Conservation (phyloP, 2,329 filamentous ascomycete species). For the Penicillium sp. region DNA sequence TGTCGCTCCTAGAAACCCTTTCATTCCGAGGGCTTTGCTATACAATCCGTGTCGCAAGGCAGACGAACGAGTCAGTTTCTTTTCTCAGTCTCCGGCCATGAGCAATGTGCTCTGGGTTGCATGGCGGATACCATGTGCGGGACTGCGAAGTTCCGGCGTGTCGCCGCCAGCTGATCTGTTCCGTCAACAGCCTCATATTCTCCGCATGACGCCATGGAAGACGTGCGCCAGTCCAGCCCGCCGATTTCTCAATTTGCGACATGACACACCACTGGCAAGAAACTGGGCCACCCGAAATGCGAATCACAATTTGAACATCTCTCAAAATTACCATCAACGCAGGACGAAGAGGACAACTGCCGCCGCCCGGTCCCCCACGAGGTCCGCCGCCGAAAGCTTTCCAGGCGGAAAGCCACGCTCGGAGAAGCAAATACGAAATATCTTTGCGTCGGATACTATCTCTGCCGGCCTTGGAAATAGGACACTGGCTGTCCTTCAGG, state of each 20-base stretch:
- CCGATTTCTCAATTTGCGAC: constrained; percentile 10
- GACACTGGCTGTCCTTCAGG: constrained; percentile 37
- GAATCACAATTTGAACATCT: background rate
- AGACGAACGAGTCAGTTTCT: background rate
- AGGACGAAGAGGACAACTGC: constrained; percentile 20
- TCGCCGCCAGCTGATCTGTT: constrained; percentile 14
- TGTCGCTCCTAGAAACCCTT: background rate
- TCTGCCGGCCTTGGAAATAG: constrained; percentile 32
- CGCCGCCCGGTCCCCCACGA: constrained; percentile 8
- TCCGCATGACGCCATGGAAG: constrained; percentile 20
- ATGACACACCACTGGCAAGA: background rate
- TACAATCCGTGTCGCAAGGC: too few relatives aligned
- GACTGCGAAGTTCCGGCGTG: constrained; percentile 25
- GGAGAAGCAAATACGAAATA: constrained; percentile 27
- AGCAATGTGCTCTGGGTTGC: constrained; percentile 38
- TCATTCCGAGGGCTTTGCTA: background rate
- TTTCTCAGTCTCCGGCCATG: constrained; percentile 31
- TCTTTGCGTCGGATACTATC: constrained; percentile 31
- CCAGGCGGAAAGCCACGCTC: constrained; percentile 29
- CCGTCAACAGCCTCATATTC: constrained; percentile 16
- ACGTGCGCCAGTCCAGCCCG: constrained; percentile 12
- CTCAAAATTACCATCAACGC: constrained; percentile 5
- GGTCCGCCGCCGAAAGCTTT: constrained; percentile 4
- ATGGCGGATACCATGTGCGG: constrained; percentile 38
- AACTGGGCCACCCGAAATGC: background rate